Conservation (phyloP, 1,284 basidiomycete genomes). For the Neotropicomus parvogracilis region DNA sequence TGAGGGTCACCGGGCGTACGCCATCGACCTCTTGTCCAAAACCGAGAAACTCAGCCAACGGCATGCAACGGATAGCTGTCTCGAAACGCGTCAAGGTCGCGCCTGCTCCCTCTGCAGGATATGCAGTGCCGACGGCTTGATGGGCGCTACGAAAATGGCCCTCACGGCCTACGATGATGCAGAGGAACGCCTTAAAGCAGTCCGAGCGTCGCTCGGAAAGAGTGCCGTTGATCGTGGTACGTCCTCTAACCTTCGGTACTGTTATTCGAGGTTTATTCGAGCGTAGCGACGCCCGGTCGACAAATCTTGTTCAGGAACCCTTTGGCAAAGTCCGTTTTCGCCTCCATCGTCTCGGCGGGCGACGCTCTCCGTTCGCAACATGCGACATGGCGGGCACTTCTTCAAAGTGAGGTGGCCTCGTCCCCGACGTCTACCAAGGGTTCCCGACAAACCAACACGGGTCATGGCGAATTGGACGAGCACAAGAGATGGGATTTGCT, state of each 20-base stretch:
- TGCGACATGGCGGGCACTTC: conserved; percentile 14
- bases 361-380: conserved; percentile 16
- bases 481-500: neutral
- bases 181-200: conserved; percentile 7
- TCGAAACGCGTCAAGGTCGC: neutral
- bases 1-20: conserved; percentile 9
- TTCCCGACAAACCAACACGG: neutral
- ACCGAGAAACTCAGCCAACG: conserved; percentile 7
- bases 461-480: neutral
- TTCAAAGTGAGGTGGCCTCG: conserved; percentile 8
- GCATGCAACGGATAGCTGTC: conserved; percentile 5
- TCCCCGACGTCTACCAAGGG: neutral
- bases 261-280: neutral
- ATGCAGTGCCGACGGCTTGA: conserved; percentile 8
- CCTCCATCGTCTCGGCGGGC: conserved; percentile 8
- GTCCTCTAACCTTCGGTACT: neutral
- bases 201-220: conserved; percentile 9
- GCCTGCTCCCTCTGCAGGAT: conserved; percentile 16
- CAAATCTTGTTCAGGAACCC: conserved; percentile 10
- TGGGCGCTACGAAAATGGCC: conserved; percentile 8
- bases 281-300: conserved; percentile 1
- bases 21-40: conserved; percentile 10
- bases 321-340: conserved; percentile 10
- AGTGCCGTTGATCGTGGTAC: neutral
- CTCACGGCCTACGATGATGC: conserved; percentile 9